Conservation (phyloP, 176 grass and related monocot genomes). For the Musa schizocarpa region DNA sequence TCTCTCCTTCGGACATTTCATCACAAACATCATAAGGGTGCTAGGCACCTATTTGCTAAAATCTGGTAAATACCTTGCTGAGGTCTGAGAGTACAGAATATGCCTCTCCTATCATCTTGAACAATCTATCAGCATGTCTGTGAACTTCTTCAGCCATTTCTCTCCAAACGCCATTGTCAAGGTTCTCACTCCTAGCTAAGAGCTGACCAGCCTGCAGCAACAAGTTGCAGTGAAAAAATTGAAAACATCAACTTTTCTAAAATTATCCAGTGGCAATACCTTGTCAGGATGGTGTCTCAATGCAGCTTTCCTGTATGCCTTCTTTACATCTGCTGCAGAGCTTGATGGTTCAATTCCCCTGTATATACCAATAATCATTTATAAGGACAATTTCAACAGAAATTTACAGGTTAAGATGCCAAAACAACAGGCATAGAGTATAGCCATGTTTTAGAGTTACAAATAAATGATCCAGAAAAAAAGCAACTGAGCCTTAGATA, state of each 20-base stretch:
- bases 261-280: neutral
- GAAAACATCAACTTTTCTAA: neutral
- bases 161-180: slow-evolving; percentile 33
- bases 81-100: slow-evolving; percentile 71
- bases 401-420: neutral
- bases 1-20: too few relatives aligned
- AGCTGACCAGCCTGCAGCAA: slow-evolving; percentile 30
- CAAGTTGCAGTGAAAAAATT: neutral
- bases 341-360: slow-evolving; percentile 73
- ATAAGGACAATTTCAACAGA: neutral
- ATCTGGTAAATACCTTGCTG: slow-evolving; percentile 36
- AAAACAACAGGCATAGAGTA: neutral
- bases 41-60: neutral
- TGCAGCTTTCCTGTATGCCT: slow-evolving; percentile 79
- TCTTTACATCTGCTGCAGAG: slow-evolving; percentile 66
- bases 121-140: slow-evolving; percentile 71
- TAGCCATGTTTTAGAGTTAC: neutral
- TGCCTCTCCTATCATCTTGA: slow-evolving; percentile 82
- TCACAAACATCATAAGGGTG: too few relatives aligned
- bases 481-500: neutral
- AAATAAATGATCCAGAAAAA: neutral
- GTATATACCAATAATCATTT: slow-evolving; percentile 17
- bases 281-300: slow-evolving; percentile 76
- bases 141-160: slow-evolving; percentile 41
- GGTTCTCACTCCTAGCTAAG: slow-evolving; percentile 65